Conservation (phyloP, 192 early-diverging fungal species). For the Coemansia umbellata region DNA sequence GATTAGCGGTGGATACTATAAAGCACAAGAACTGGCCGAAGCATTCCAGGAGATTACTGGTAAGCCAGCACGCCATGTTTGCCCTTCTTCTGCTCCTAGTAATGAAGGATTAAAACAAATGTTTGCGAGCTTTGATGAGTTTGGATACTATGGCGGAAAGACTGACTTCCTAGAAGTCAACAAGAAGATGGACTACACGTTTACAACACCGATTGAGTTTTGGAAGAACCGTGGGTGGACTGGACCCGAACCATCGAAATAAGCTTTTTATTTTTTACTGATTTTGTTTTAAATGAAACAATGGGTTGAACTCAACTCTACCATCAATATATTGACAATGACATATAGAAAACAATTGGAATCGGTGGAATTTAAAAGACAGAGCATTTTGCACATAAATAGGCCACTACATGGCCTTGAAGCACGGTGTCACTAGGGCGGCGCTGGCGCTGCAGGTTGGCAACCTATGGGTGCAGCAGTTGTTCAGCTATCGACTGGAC, state of each 20-base stretch:
- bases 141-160: conserved; percentile 23
- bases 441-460: conserved; percentile 85
- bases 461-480: conserved; percentile 86
- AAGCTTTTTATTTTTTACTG: no score
- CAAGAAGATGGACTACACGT: conserved; percentile 17
- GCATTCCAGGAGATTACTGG: conserved; percentile 39
- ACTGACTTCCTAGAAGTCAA: conserved; percentile 26
- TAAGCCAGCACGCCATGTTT: conserved; percentile 21
- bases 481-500: conserved; percentile 83
- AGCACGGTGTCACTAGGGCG: conserved; percentile 67
- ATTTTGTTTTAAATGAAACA: no score
- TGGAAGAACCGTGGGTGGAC: conserved; percentile 34
- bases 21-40: conserved; percentile 34
- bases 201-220: conserved; percentile 21
- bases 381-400: no score
- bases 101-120: conserved; percentile 14
- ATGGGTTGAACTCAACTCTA: no score
- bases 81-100: background rate
- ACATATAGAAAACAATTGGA: no score
- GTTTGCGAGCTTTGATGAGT: conserved; percentile 24
- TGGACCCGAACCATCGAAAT: no score
- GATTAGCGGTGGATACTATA: conserved; percentile 30
- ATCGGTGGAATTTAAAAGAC: no score
- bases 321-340: no score
- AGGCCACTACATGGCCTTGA: conserved; percentile 77